These are phyloP conservation scores for Erigeron philadelphicus DNA, from an alignment of 140 eudicot genomes.

Conservation along the genomic window DNA sequence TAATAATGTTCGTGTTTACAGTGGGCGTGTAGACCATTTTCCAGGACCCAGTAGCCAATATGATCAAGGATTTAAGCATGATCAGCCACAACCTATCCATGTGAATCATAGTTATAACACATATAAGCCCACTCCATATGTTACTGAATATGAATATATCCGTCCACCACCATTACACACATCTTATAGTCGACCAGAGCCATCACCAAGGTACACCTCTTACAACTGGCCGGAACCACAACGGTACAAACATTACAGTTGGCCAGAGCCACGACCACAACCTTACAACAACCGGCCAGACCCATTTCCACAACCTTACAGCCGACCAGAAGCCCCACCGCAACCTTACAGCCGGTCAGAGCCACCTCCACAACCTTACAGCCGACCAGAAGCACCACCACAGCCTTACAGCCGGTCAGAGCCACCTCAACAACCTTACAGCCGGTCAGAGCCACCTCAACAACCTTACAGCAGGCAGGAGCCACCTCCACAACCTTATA, in stretches of 20 bases:
- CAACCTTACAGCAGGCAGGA: constrained; percentile 9
- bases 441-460: constrained; percentile 21
- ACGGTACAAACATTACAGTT: constrained; percentile 27
- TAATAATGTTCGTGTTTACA: constrained; percentile 29
- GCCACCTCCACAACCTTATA: constrained; percentile 13
- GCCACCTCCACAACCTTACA: constrained; percentile 19
- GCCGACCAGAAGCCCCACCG: constrained; percentile 25
- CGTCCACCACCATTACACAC: constrained; percentile 36
- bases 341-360: constrained; percentile 24
- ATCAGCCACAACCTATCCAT: constrained; percentile 42
- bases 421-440: constrained; percentile 24
- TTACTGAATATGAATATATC: constrained; percentile 60
- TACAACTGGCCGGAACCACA: constrained; percentile 36
- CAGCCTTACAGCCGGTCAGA: constrained; percentile 12
- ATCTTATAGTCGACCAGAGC: constrained; percentile 34
- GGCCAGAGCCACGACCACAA: constrained; percentile 23
- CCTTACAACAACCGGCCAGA: constrained; percentile 21
- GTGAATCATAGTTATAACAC: constrained; percentile 60
- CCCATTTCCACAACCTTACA: constrained; percentile 16
- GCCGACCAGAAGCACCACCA: constrained; percentile 12
- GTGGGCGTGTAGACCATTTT: constrained; percentile 30
- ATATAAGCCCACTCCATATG: constrained; percentile 56
- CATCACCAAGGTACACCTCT: constrained; percentile 31
- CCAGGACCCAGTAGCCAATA: constrained; percentile 27
- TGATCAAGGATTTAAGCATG: constrained; percentile 39